Conservation (phyloP, 805 yeast species). For the Wickerhamomyces strasburgensis region DNA sequence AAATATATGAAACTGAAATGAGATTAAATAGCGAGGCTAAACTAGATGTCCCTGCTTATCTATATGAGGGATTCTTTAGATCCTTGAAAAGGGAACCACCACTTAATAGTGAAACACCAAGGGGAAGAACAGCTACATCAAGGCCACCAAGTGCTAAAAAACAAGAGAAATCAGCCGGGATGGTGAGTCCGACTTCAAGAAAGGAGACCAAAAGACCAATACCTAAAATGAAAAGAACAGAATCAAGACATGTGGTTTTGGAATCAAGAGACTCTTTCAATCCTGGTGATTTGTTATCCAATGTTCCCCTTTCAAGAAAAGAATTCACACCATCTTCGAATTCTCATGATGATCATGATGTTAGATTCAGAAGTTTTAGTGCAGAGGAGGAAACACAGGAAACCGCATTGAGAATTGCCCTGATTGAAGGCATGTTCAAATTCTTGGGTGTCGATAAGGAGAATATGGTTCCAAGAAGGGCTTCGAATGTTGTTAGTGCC, state of each 20-base stretch:
- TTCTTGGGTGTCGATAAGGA: constrained; percentile 57
- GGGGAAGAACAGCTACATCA: constrained; percentile 15
- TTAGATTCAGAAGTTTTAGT: constrained; percentile 9
- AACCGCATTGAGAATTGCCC: constrained; percentile 52
- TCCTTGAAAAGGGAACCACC: constrained; percentile 26
- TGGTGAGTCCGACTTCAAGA: constrained; percentile 12
- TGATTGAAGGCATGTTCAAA: constrained; percentile 67
- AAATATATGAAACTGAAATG: constrained; percentile 72
- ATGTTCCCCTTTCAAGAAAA: constrained; percentile 60
- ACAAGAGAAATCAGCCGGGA: constrained; percentile 6
- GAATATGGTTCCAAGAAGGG: constrained; percentile 23
- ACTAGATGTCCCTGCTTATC: constrained; percentile 56
- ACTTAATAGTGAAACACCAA: background rate
- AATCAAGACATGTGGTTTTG: constrained; percentile 46
- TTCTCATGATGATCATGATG: constrained; percentile 1
- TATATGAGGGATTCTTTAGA: constrained; percentile 52
- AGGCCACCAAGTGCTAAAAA: constrained; percentile 4
- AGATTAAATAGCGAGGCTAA: constrained; percentile 48
- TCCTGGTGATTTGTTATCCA: constrained; percentile 83
- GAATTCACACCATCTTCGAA: constrained; percentile 1
- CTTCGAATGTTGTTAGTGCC: constrained; percentile 17
- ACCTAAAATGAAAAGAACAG: constrained; percentile 13
- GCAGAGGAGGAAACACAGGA: constrained; percentile 63
- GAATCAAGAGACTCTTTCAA: constrained; percentile 53
- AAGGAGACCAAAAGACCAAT: constrained; percentile 10